Conservation (phyloP, 768 basidiomycete species). For the Suillus subluteus region DNA sequence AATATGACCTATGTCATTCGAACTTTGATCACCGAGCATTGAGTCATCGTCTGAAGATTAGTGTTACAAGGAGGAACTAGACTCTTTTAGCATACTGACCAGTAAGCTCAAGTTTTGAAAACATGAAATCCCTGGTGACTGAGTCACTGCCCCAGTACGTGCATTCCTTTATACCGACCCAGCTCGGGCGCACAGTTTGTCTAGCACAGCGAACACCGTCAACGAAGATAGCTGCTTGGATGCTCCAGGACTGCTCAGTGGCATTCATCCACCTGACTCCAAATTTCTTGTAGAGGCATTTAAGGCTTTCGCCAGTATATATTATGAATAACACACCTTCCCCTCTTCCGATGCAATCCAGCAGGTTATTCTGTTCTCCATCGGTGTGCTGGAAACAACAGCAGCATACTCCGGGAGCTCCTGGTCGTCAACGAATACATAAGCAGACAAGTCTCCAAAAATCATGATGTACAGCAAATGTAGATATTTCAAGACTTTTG, state of each 20-base stretch:
- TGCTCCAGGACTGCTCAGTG: background rate
- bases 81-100: conserved; percentile 14
- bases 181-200: accelerated
- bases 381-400: conserved; percentile 1
- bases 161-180: background rate
- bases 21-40: conserved; percentile 13
- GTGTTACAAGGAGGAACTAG: background rate
- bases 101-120: conserved; percentile 22
- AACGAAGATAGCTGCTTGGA: background rate
- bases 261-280: conserved; percentile 17
- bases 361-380: conserved; percentile 19
- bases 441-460: conserved; percentile 20
- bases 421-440: conserved; percentile 19
- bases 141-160: background rate
- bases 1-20: conserved; percentile 23
- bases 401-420: conserved; percentile 21
- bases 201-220: conserved; percentile 11
- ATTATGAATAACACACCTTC: conserved; percentile 17
- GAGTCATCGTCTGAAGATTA: conserved; percentile 25
- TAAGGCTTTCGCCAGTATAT: background rate
- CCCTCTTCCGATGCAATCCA: conserved; percentile 28
- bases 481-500: background rate
- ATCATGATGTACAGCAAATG: conserved; percentile 14
- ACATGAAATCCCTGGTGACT: conserved; percentile 15
- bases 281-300: background rate